A percentile compares a stretch with the other conserved stretches of the same genome.
Evolutionary conservation across 768 basidiomycete genomes (phyloP).

Genomic region (Lentinula sp.): DNA sequence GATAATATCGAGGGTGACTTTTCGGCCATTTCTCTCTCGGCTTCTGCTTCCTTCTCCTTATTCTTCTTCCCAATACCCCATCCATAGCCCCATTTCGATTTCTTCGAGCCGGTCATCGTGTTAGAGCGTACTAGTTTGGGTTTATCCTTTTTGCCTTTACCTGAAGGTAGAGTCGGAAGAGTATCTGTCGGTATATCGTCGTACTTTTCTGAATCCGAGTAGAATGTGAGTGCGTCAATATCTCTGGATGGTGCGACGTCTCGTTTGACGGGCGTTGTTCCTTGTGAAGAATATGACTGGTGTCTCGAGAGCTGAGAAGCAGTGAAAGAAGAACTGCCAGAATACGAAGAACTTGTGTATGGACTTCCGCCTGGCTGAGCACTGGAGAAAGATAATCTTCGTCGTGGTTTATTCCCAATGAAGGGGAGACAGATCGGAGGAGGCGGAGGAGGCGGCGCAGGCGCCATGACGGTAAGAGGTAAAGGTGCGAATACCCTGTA

Average conservation of each 20-base stretch:
- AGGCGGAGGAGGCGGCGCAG: slow-evolving; percentile 47
- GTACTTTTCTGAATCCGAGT: slow-evolving; percentile 58
- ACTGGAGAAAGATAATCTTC: slow-evolving; percentile 42
- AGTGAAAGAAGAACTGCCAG: slow-evolving; percentile 16
- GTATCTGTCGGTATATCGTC: slow-evolving; percentile 34
- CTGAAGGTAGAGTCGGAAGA: slow-evolving; percentile 13
- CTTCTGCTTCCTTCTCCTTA: slow-evolving; percentile 31
- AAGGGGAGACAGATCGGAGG: slow-evolving; percentile 62
- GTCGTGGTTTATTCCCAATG: slow-evolving; percentile 40
- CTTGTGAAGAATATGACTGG: slow-evolving; percentile 38
- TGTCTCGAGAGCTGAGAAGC: slow-evolving; percentile 24
- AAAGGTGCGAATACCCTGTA: slow-evolving; percentile 8
- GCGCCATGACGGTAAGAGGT: slow-evolving; percentile 36
- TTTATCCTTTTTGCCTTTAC: slow-evolving; percentile 25
- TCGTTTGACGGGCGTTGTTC: slow-evolving; percentile 29
- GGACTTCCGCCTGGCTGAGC: slow-evolving; percentile 18
- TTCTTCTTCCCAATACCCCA: slow-evolving; percentile 59
- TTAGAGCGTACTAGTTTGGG: slow-evolving; percentile 41
- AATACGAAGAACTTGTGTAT: slow-evolving; percentile 16
- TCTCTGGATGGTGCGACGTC: slow-evolving; percentile 1
- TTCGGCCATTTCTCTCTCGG: slow-evolving; percentile 22
- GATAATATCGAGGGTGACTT: slow-evolving; percentile 4
- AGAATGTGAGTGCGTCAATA: slow-evolving; percentile 48
- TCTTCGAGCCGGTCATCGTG: slow-evolving; percentile 56
- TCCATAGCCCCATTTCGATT: slow-evolving; percentile 65